Evolutionary conservation across 2,329 filamentous ascomycete genomes (phyloP), one percentile per base, ranked within the genome.

Genomic region (Metarhizium rileyi): DNA sequence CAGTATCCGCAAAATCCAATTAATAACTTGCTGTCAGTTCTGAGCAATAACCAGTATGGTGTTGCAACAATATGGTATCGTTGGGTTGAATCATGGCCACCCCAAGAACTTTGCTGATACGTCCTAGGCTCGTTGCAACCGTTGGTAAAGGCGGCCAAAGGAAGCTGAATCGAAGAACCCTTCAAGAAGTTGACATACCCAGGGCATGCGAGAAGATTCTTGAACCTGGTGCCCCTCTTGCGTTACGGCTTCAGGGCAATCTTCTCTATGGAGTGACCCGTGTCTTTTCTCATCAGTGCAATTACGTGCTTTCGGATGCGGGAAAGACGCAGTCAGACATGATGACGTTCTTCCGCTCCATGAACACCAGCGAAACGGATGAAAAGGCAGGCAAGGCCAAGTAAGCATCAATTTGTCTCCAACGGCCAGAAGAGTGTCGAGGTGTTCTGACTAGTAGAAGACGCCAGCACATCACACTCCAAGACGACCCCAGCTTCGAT

Each of bases 1-100:
- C 42, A 16, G 5, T 36, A 12, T 30, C n/a, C n/a, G 28, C 5
- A 6, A 16, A 16, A 16, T 36, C 33, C 6, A 36, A 16, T 36
- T n/a, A 16, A 10, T 36, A 36, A 36, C 33, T 5, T 16, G 33
- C n/a, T 18, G 20, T 10, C 50, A 84, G 81, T 98, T 52, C 80
- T 98, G 49, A 93, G 84, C 3, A 91, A 80, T 54, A 83, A 83
- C 62, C 85, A 93, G 64, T 87, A 96, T 78, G 93, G 93, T 50
- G 87, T 98, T 50, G 86, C 91, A 14, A 98, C 91, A 2, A 84
- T 98, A 52, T 98, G 93, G 91, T 95, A 74, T 61, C 78, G 61
- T 23, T 18, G 3, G 9, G 12, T 18, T 14, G 1, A 20, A 3
- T 5, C 2, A 6, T 7, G 7, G 20, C 4, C 5, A 4, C 1